phyloP scores from a whole-genome alignment of 2,329 filamentous ascomycete species.

The Fusarium sp. region DNA sequence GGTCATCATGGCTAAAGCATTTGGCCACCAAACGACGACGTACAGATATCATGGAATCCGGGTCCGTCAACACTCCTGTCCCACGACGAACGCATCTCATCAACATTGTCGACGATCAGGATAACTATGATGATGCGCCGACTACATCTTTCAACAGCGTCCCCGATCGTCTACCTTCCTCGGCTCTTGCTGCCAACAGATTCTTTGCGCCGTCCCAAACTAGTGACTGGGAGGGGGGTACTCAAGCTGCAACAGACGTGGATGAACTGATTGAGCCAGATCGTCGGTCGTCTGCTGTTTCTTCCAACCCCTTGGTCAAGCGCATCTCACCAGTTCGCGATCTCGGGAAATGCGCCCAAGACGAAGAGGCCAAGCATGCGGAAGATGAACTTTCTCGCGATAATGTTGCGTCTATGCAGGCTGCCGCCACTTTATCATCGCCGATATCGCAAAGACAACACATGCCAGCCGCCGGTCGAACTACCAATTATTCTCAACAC shows the following conservation, averaged over 20 bases:
- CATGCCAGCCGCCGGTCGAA: constrained; percentile 7
- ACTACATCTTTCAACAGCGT: constrained; percentile 37
- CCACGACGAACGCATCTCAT: constrained; percentile 13
- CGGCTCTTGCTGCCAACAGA: constrained; percentile 1
- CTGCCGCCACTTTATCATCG: constrained; percentile 42
- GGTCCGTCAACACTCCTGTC: constrained; percentile 37
- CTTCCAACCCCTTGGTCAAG: constrained; percentile 17
- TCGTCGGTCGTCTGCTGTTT: constrained; percentile 12
- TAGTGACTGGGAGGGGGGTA: background rate
- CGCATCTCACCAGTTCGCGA: constrained; percentile 22
- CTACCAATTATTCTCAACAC: constrained; percentile 17
- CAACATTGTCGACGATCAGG: background rate
- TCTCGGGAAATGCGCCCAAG: background rate
- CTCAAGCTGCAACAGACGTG: constrained; percentile 9
- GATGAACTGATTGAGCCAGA: constrained; percentile 28
- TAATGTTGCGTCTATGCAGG: constrained; percentile 20
- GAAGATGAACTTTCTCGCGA: constrained; percentile 32
- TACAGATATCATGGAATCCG: constrained; percentile 36
- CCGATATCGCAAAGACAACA: constrained; percentile 43
- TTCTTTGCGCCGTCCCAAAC: background rate
- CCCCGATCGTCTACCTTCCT: constrained; percentile 32
- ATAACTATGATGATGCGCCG: background rate
- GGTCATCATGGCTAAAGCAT: constrained; percentile 50
- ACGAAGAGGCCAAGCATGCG: constrained; percentile 9
- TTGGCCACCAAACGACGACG: constrained; percentile 46